Conservation (phyloP, 352 stramenopile genomes). For the Phytophthora pini region DNA sequence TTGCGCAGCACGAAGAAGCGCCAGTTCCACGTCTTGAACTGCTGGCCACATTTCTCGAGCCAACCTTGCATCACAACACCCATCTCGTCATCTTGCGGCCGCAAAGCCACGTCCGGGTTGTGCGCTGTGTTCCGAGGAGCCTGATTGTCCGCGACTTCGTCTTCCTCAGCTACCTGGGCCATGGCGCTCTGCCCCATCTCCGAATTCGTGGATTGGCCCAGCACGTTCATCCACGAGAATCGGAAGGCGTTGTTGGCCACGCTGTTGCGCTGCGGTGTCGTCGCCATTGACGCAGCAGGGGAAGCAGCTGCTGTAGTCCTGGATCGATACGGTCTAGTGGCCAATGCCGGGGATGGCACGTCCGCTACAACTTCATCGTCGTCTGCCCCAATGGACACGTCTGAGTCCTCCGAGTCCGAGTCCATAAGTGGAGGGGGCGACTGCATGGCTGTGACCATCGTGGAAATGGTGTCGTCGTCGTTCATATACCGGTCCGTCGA, state of each 20-base stretch:
- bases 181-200: conserved; percentile 37
- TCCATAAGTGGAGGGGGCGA: conserved; percentile 21
- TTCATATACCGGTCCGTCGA: conserved; percentile 31
- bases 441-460: conserved; percentile 38
- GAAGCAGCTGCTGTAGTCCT: conserved; percentile 16
- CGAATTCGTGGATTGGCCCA: conserved; percentile 56
- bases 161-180: conserved; percentile 37
- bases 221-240: conserved; percentile 70
- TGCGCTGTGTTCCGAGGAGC: conserved; percentile 20
- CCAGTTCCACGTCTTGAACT: conserved; percentile 92
- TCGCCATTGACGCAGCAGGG: background rate
- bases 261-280: conserved; percentile 37
- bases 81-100: conserved; percentile 59
- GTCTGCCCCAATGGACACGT: conserved; percentile 39
- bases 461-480: conserved; percentile 34
- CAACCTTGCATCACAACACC: conserved; percentile 85
- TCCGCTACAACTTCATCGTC: conserved; percentile 27
- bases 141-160: conserved; percentile 14
- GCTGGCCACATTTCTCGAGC: conserved; percentile 89
- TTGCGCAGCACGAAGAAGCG: conserved; percentile 87
- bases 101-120: conserved; percentile 47
- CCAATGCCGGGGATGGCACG: conserved; percentile 6
- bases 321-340: conserved; percentile 3
- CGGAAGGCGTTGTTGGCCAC: conserved; percentile 49
- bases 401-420: conserved; percentile 34